phyloP scores from a whole-genome alignment of 441 rosid genomes.

The Adansonia madagascariensis region DNA sequence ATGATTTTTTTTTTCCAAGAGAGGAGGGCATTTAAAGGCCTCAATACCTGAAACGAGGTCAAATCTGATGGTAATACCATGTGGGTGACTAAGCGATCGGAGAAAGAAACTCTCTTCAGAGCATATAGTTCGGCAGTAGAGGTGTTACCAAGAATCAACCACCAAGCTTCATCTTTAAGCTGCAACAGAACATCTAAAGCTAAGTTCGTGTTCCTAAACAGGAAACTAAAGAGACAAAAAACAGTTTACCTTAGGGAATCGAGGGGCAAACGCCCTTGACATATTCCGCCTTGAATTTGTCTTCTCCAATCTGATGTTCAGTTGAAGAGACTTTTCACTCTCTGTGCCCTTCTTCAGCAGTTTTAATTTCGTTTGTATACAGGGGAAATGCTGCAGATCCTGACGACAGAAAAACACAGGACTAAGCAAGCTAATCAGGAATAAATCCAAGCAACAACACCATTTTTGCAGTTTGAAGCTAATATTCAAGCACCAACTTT shows the following conservation, averaged over 20 bases:
- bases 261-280: conserved; percentile 83
- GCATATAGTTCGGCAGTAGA: conserved; percentile 75
- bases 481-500: background rate
- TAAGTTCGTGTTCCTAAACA: conserved; percentile 18
- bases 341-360: conserved; percentile 57
- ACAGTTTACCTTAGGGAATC: conserved; percentile 80
- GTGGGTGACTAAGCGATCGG: conserved; percentile 61
- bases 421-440: background rate
- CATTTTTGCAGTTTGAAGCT: background rate
- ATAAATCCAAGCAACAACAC: background rate
- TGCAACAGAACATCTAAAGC: conserved; percentile 32
- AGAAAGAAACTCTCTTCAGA: conserved; percentile 85
- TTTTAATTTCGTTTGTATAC: conserved; percentile 64
- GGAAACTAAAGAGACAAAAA: conserved; percentile 6
- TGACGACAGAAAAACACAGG: conserved; percentile 32
- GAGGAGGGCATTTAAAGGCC: background rate
- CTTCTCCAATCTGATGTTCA: conserved; percentile 78
- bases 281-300: conserved; percentile 57
- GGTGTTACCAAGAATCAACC: conserved; percentile 86
- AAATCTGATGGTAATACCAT: conserved; percentile 65
- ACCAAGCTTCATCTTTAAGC: conserved; percentile 98
- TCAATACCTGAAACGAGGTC: conserved; percentile 52
- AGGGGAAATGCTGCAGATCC: conserved; percentile 89
- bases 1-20: background rate
- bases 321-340: conserved; percentile 40